Percentiles rank a stretch among this genome's conserved stretches.
Conservation (phyloP, 352 stramenopile species). For the Thraustotheca clavata region DNA sequence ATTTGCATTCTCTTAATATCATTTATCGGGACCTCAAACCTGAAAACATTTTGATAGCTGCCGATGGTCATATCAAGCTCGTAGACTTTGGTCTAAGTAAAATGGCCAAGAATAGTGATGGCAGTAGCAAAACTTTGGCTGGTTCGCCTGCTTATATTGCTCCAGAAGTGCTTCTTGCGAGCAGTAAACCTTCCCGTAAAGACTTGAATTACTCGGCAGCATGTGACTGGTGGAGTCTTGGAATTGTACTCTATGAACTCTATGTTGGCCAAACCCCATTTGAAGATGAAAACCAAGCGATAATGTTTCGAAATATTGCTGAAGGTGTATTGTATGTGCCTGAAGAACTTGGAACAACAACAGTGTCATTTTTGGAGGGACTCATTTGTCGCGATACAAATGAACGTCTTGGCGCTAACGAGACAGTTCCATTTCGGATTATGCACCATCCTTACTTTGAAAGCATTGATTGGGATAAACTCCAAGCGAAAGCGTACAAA, state of each 20-base stretch:
- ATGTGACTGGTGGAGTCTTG: conserved; percentile 88
- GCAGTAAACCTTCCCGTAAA: conserved; percentile 25
- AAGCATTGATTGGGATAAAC: conserved; percentile 76
- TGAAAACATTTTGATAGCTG: conserved; percentile 81
- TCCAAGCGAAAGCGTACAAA: conserved; percentile 70
- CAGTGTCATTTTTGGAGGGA: conserved; percentile 61
- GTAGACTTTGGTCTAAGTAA: conserved; percentile 90
- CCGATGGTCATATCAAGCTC: conserved; percentile 83
- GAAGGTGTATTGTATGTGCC: conserved; percentile 76
- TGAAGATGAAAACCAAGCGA: conserved; percentile 84
- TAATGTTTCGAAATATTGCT: conserved; percentile 90
- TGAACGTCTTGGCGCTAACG: conserved; percentile 68
- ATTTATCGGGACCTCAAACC: conserved; percentile 86
- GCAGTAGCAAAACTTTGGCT: conserved; percentile 64
- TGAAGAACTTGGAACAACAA: conserved; percentile 54
- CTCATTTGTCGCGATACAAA: conserved; percentile 66
- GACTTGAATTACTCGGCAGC: conserved; percentile 46
- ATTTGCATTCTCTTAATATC: conserved; percentile 86
- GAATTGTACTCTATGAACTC: conserved; percentile 90
- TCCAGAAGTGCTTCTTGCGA: conserved; percentile 76
- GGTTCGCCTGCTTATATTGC: conserved; percentile 88
- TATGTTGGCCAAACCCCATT: conserved; percentile 86
- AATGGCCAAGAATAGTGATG: conserved; percentile 40
- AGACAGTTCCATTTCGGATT: conserved; percentile 76
- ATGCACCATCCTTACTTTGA: conserved; percentile 86